phyloP scores from a whole-genome alignment of 176 grass and related monocot genomes.

The Bothriochloa decipiens region DNA sequence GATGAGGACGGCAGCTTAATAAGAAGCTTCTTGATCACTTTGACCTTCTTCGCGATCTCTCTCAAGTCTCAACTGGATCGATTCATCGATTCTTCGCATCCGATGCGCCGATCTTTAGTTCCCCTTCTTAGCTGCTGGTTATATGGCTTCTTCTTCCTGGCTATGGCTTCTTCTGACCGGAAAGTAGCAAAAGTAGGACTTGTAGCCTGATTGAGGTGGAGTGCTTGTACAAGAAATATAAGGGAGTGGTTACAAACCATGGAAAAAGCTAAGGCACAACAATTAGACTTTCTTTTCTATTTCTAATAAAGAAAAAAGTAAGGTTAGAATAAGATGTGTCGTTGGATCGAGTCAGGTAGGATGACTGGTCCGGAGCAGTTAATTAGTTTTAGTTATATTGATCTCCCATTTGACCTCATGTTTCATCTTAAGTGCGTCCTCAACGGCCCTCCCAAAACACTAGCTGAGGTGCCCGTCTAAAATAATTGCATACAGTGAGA shows the following conservation, averaged over 20 bases:
- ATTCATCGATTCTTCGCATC: constrained; percentile 28
- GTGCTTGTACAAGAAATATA: constrained; percentile 67
- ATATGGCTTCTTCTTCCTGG: constrained; percentile 31
- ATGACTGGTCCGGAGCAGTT: constrained; percentile 30
- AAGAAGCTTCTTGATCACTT: constrained; percentile 40
- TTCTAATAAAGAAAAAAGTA: neutral
- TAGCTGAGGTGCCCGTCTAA: too few species aligned
- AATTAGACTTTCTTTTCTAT: constrained; percentile 52
- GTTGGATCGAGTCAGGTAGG: constrained; percentile 25
- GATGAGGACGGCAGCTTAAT: neutral
- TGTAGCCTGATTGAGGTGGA: constrained; percentile 42
- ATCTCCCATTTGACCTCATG: neutral
- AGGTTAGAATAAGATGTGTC: constrained; percentile 47
- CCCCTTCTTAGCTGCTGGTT: too few species aligned
- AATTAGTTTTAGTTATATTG: constrained; percentile 38
- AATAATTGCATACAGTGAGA: too few species aligned
- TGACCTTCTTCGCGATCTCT: neutral
- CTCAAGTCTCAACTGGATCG: neutral
- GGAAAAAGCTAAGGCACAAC: constrained; percentile 55
- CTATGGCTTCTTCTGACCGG: constrained; percentile 48
- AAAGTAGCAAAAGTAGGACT: constrained; percentile 44
- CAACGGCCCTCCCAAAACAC: too few species aligned
- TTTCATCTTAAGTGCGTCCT: neutral
- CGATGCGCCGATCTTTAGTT: too few species aligned
- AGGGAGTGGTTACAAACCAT: constrained; percentile 61